Conservation (phyloP, 164 flowering plant species). For the Vitis labrusca region DNA sequence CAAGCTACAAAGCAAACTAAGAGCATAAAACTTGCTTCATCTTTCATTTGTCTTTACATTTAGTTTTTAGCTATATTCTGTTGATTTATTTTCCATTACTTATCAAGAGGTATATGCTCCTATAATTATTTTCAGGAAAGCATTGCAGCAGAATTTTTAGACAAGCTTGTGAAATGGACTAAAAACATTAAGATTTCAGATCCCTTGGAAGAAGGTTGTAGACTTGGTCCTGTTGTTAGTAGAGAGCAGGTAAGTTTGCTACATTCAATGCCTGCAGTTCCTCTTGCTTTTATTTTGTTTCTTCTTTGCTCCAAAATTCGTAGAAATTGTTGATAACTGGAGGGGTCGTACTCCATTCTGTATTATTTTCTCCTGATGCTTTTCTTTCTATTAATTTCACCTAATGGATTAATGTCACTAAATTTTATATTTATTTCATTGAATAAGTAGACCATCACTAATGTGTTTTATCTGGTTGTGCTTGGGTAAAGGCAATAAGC, state of each 20-base stretch:
- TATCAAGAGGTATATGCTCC: neutral
- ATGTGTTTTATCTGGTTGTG: neutral
- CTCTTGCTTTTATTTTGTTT: neutral
- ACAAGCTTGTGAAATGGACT: constrained; percentile 70
- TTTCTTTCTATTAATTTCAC: neutral
- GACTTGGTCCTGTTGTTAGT: constrained; percentile 96
- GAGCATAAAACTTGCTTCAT: no score
- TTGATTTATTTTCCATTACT: neutral
- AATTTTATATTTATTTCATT: neutral
- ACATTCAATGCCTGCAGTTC: constrained; percentile 6
- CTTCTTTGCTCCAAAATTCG: neutral
- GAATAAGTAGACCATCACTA: neutral
- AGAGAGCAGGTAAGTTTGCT: constrained; percentile 66
- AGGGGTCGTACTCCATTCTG: neutral
- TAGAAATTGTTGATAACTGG: no score
- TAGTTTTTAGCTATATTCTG: no score
- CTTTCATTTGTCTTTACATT: no score
- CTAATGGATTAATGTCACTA: neutral
- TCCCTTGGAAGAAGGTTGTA: constrained; percentile 93
- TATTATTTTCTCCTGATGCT: neutral
- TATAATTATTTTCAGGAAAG: constrained; percentile 58
- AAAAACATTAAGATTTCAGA: constrained; percentile 88
- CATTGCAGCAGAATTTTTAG: constrained; percentile 72
- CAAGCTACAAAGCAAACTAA: neutral
- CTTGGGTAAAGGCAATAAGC: no score